phyloP scores from a whole-genome alignment of 2,329 filamentous ascomycete species.

The Trichothecium roseum region DNA sequence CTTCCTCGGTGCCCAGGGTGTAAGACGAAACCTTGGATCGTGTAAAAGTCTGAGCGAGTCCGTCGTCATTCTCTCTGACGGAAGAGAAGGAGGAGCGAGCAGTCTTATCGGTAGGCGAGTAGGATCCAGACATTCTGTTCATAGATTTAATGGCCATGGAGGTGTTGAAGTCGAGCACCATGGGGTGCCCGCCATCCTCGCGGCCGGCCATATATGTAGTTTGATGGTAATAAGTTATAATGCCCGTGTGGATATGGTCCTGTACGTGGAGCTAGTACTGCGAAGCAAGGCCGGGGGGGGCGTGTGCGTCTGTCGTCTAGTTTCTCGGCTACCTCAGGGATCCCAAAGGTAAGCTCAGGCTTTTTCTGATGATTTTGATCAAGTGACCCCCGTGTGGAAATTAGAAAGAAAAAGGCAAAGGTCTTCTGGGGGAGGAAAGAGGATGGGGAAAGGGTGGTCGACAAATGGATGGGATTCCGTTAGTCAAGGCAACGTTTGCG shows the following conservation, averaged over 20 bases:
- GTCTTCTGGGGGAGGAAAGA: too few relatives aligned
- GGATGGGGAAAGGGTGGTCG: too few relatives aligned
- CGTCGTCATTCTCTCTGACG: constrained; percentile 48
- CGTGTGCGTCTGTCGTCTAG: constrained; percentile 1
- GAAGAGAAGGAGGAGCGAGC: constrained; percentile 51
- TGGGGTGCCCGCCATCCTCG: constrained; percentile 15
- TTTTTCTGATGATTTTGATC: too few relatives aligned
- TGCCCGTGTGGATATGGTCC: constrained; percentile 1
- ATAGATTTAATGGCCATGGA: constrained; percentile 19
- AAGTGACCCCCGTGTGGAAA: too few relatives aligned
- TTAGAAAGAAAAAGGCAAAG: too few relatives aligned
- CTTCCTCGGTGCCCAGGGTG: constrained; percentile 35
- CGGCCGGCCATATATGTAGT: constrained; percentile 18
- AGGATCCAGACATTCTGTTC: constrained; percentile 25
- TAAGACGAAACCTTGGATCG: constrained; percentile 53
- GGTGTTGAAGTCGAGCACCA: constrained; percentile 16
- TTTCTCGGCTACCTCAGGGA: too few relatives aligned
- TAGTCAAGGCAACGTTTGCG: too few relatives aligned
- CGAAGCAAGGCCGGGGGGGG: constrained; percentile 2
- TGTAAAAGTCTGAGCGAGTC: constrained; percentile 52
- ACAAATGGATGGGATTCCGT: too few relatives aligned
- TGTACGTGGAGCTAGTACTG: not conserved
- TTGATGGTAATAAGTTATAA: not conserved
- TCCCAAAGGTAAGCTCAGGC: too few relatives aligned
- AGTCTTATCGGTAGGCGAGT: constrained; percentile 26